Conservation (phyloP, 176 grass and related monocot species). For the Stipa capillata region DNA sequence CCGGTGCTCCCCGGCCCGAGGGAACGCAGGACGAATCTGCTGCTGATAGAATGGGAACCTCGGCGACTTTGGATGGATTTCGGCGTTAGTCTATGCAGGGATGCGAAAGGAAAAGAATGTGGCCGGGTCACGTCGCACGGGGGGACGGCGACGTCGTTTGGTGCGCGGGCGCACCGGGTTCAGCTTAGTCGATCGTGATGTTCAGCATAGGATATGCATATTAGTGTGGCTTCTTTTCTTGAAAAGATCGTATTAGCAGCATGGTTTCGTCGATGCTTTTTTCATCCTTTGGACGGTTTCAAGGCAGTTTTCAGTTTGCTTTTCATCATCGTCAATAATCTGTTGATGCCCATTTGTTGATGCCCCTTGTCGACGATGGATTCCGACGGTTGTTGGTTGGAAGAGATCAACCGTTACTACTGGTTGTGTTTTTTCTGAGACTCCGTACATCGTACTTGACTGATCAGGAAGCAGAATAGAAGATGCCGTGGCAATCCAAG, state of each 20-base stretch:
- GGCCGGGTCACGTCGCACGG: no score
- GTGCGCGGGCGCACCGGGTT: not conserved
- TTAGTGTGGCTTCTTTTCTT: no score
- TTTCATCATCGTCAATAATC: conserved; percentile 28
- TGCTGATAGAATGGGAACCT: not conserved
- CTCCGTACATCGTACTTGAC: no score
- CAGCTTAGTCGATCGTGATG: conserved; percentile 4
- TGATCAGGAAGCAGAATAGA: no score
- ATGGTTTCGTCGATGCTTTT: not conserved
- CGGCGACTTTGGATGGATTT: not conserved
- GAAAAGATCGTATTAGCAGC: no score
- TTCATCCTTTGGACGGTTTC: not conserved
- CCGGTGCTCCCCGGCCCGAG: conserved; percentile 2
- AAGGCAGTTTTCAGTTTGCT: conserved; percentile 2
- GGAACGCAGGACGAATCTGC: not conserved
- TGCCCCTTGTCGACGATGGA: no score
- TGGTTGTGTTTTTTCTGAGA: no score
- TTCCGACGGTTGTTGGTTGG: no score
- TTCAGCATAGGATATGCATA: conserved; percentile 4
- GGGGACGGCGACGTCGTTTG: conserved; percentile 8
- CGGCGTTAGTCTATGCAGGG: not conserved
- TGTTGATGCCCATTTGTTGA: no score
- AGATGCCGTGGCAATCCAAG: no score
- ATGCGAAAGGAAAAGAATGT: conserved; percentile 6
- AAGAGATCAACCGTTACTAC: no score